These are phyloP conservation scores for Microbotryum intermedium DNA, from an alignment of 1,284 basidiomycete genomes.

Conservation along the genomic window DNA sequence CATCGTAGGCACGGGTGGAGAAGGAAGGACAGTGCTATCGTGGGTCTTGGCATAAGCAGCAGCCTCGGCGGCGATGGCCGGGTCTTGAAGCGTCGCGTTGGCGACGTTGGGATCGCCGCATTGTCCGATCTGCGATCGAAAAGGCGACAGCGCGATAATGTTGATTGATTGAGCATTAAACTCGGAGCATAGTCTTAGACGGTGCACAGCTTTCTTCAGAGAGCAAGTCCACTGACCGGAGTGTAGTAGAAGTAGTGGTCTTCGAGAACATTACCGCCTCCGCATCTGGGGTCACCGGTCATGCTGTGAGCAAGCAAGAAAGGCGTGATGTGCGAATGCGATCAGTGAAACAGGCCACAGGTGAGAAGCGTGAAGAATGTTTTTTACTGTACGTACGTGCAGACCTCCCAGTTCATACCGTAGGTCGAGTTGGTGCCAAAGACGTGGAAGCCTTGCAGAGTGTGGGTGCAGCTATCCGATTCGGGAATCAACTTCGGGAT, in stretches of 20 bases:
- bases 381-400: neutral
- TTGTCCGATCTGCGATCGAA: constrained; percentile 3
- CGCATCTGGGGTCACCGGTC: constrained; percentile 24
- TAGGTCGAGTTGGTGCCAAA: constrained; percentile 31
- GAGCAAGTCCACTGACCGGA: neutral
- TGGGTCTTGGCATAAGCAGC: neutral
- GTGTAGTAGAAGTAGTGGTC: constrained; percentile 31
- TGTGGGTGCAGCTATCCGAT: constrained; percentile 27
- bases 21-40: neutral
- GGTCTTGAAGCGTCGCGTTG: constrained; percentile 13
- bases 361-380: neutral
- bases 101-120: constrained; percentile 13
- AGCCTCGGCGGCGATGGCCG: constrained; percentile 1
- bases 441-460: constrained; percentile 33
- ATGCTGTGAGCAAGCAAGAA: neutral
- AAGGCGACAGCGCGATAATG: neutral
- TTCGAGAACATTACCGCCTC: constrained; percentile 22
- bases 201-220: too few relatives aligned
- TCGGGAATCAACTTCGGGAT: constrained; percentile 29
- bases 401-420: constrained; percentile 18
- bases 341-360: neutral
- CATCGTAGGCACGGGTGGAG: too few relatives aligned
- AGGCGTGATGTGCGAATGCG: neutral
- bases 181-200: too few relatives aligned
- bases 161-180: too few relatives aligned